Base-by-base conservation (phyloP, 2,329 filamentous ascomycete species). In the Cordyceps tenuipes region DNA sequence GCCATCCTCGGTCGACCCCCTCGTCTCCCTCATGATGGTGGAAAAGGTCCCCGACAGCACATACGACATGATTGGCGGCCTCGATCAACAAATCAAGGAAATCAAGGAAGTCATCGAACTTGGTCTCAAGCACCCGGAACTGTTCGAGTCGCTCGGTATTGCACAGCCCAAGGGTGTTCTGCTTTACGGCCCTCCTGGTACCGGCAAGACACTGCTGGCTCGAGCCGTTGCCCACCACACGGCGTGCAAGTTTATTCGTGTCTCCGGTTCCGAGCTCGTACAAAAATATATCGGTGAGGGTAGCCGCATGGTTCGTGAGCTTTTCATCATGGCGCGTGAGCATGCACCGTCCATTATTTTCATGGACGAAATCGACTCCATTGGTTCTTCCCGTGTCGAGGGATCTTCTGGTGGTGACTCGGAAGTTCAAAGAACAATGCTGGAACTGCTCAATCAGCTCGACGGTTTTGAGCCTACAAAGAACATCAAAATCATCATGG, bases 401-500 rank as follows among this genome's bases (percentile, higher is more conserved):
- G 93, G 93, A 29, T 95, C 90, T 61, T 95, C 90, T 21, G 92
- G 92, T 57, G 94, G 94, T 70, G 94, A 99, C 72, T 97, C 92
- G 1, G 94, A 99, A 76, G 94, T 99, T 57, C 94, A 99, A 78
- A 88, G 94, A 69, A 99, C 94, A 52, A 99, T 99, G 94, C 78
- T 99, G 77, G 94, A 99, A 75, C 81, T 99, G 62, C 85, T 99
- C 65, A 99, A 99, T 79, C 94, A 99, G 80, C 84, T 99, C 62
- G 94, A 99, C 72, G 94, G 94, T 55, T 99, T 99, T 76, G 94
- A 97, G 77, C 94, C 94, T 6, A 97, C 93, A 51, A 99, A 99
- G 81, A 97, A 97, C 77, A 99, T 99, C 85, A 99, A 99, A 77
- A 91, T 99, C 74, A 96, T 99, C 78, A 99, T 99, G 93, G 94